Evolutionary conservation across 2,329 filamentous ascomycete species (phyloP).

Genomic region (Pseudohalonectria lignicola): DNA sequence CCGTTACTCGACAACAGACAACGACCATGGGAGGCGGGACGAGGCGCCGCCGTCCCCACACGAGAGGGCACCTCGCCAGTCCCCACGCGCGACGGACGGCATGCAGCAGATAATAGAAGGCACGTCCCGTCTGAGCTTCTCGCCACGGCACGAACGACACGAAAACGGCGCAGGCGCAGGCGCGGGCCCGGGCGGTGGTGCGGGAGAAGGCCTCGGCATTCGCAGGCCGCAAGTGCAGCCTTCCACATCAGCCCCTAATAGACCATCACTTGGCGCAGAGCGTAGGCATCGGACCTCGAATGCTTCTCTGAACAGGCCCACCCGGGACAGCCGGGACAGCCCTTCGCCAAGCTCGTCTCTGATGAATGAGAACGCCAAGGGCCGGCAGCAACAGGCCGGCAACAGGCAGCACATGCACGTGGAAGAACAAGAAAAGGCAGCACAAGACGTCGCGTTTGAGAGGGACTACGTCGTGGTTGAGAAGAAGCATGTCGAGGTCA

Average conservation of each 20-base stretch:
- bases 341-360: conserved; percentile 21
- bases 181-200: no score
- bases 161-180: no score
- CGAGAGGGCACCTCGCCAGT: conserved; percentile 30
- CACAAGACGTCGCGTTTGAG: conserved; percentile 81
- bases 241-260: conserved; percentile 35
- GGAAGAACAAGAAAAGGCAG: conserved; percentile 56
- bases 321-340: conserved; percentile 19
- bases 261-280: conserved; percentile 23
- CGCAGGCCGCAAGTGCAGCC: conserved; percentile 34
- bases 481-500: conserved; percentile 90
- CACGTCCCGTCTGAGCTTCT: conserved; percentile 24
- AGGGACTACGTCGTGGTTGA: conserved; percentile 94
- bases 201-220: conserved; percentile 38
- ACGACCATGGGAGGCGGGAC: conserved; percentile 20
- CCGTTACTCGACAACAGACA: conserved; percentile 26
- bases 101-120: no score
- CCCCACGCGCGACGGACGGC: no score
- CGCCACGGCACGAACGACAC: conserved; percentile 34
- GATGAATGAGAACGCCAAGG: conserved; percentile 21
- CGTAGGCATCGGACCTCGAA: conserved; percentile 28
- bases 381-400: conserved; percentile 8
- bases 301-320: conserved; percentile 22
- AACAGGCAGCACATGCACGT: conserved; percentile 13
- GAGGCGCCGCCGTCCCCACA: conserved; percentile 25